Evolutionary conservation across 495 filamentous ascomycete species (phyloP).

Genomic region (Friedmanniomyces simplex): DNA sequence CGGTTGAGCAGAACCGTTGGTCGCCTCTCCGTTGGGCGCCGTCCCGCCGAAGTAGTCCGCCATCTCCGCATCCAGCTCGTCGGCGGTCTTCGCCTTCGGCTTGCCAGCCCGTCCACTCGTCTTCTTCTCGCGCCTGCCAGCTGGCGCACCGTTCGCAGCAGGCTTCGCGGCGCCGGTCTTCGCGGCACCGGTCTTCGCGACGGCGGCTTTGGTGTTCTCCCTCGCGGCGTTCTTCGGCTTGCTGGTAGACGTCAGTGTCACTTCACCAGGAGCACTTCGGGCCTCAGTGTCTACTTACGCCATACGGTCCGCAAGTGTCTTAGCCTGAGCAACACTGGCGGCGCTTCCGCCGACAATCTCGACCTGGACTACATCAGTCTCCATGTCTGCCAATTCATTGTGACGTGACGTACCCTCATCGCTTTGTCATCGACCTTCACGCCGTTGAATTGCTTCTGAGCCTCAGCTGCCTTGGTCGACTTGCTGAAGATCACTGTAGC

Average conservation of each 20-base stretch:
- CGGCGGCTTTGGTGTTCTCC: constrained; percentile 6
- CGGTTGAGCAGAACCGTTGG: not conserved
- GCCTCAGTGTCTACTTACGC: constrained; percentile 40
- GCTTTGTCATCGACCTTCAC: constrained; percentile 78
- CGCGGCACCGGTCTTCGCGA: constrained; percentile 23
- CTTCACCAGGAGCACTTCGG: not conserved
- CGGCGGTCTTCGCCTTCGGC: constrained; percentile 76
- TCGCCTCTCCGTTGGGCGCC: constrained; percentile 6
- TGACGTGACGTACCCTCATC: constrained; percentile 60
- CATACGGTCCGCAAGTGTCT: constrained; percentile 76
- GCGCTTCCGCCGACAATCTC: constrained; percentile 73
- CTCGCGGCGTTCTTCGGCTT: constrained; percentile 13
- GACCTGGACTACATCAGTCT: constrained; percentile 43
- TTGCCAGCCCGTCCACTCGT: constrained; percentile 44
- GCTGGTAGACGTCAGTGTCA: not conserved
- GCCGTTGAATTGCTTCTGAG: constrained; percentile 70
- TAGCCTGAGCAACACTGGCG: constrained; percentile 48
- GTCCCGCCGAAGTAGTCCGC: constrained; percentile 65
- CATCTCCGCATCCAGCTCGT: constrained; percentile 93
- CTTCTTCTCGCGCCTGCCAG: constrained; percentile 48
- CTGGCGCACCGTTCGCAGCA: constrained; percentile 21
- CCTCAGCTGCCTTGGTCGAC: constrained; percentile 66
- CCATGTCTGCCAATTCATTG: not conserved
- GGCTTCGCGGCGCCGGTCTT: constrained; percentile 52
- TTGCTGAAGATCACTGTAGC: constrained; percentile 72